A percentile compares a stretch with the other conserved stretches of the same genome.
phyloP scores from a whole-genome alignment of 2,329 filamentous ascomycete species.

The Penicillium verrucosum region DNA sequence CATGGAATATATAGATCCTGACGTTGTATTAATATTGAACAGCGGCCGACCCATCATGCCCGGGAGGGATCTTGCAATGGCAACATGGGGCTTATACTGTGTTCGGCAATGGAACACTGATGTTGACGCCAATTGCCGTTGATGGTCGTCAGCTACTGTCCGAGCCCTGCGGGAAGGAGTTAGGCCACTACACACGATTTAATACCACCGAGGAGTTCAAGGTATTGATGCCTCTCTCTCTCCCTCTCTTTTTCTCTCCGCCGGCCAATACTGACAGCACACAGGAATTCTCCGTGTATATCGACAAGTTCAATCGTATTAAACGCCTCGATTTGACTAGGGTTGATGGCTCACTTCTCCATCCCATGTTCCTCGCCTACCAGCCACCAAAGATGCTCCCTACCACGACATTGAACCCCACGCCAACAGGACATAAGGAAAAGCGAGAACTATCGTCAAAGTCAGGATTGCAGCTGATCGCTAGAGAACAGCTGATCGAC shows the following conservation, averaged over 20 bases:
- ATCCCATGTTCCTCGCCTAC: constrained; percentile 65
- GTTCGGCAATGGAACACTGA: constrained; percentile 56
- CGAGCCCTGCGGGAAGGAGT: constrained; percentile 58
- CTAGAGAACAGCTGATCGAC: constrained; percentile 35
- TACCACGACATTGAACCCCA: constrained; percentile 63
- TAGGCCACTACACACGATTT: constrained; percentile 62
- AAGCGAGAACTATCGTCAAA: constrained; percentile 15
- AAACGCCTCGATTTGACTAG: constrained; percentile 62
- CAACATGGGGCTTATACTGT: constrained; percentile 65
- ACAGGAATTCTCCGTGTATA: constrained; percentile 44
- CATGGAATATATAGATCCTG: not conserved
- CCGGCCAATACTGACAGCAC: constrained; percentile 4
- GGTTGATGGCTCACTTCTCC: constrained; percentile 62
- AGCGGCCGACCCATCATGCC: constrained; percentile 61
- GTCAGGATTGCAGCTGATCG: constrained; percentile 22
- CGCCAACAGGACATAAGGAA: constrained; percentile 38
- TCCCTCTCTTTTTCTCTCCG: not conserved
- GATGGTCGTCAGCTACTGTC: constrained; percentile 68
- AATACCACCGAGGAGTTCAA: constrained; percentile 62
- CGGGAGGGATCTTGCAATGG: constrained; percentile 66
- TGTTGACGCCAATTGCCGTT: constrained; percentile 58
- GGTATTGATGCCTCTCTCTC: constrained; percentile 38
- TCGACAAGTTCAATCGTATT: constrained; percentile 61
- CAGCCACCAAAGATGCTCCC: constrained; percentile 67
- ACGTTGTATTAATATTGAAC: constrained; percentile 1